phyloP scores from a whole-genome alignment of 352 stramenopile genomes.

The Phytophthora citricola region DNA sequence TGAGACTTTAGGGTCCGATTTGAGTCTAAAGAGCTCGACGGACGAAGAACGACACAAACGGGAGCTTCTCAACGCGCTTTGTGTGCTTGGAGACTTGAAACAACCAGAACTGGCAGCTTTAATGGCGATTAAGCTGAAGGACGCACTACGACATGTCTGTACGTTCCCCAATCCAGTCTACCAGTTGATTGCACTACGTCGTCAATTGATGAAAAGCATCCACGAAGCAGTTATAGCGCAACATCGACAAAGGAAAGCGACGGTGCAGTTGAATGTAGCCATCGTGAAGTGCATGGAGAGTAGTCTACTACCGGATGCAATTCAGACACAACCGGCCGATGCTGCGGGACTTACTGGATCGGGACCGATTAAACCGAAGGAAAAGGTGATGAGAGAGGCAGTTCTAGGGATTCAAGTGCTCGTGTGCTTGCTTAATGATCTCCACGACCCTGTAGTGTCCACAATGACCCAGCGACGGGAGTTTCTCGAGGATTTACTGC shows the following conservation, averaged over 20 bases:
- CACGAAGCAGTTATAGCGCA: slow-evolving; percentile 55
- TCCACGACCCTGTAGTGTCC: slow-evolving; percentile 30
- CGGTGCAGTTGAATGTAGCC: slow-evolving; percentile 21
- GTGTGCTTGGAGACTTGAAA: slow-evolving; percentile 56
- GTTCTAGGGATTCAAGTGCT: slow-evolving; percentile 52
- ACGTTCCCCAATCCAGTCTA: slow-evolving; percentile 64
- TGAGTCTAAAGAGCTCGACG: too few species aligned
- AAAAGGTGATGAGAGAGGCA: slow-evolving; percentile 45
- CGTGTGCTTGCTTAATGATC: slow-evolving; percentile 39
- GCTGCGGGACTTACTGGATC: background rate
- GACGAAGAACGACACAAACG: slow-evolving; percentile 25
- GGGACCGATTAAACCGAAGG: slow-evolving; percentile 34
- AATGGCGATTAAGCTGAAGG: slow-evolving; percentile 58
- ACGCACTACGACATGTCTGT: slow-evolving; percentile 46
- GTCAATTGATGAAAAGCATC: slow-evolving; percentile 66
- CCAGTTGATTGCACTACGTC: slow-evolving; percentile 55
- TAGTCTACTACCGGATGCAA: slow-evolving; percentile 1
- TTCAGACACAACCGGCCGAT: background rate
- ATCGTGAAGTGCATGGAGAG: slow-evolving; percentile 22
- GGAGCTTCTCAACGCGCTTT: slow-evolving; percentile 57
- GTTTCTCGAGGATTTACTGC: slow-evolving; percentile 57
- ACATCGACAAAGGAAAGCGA: slow-evolving; percentile 50
- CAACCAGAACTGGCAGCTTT: slow-evolving; percentile 49
- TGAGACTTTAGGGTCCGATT: slow-evolving; percentile 9
- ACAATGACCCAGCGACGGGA: slow-evolving; percentile 39